A percentile compares a stretch with the other conserved stretches of the same genome.
phyloP scores from a whole-genome alignment of 192 early-diverging fungal species.

The Coemansia sp. region DNA sequence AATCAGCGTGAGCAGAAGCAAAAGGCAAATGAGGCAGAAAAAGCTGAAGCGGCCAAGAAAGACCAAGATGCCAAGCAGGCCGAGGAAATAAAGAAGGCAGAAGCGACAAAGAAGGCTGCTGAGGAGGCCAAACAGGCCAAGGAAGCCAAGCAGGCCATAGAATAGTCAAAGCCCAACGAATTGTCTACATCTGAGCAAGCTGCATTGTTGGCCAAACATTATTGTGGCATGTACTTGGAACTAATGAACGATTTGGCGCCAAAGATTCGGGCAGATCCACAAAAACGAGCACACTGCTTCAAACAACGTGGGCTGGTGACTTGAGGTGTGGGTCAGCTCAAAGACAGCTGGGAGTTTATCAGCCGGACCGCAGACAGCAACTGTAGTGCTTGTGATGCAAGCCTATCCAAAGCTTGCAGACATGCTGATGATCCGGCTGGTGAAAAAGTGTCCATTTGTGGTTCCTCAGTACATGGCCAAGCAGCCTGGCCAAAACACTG shows the following conservation, averaged over 20 bases:
- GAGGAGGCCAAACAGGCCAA: too few species aligned
- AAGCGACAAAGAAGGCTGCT: too few species aligned
- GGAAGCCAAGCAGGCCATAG: constrained; percentile 13
- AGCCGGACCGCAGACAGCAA: constrained; percentile 13
- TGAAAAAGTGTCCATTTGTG: constrained; percentile 52
- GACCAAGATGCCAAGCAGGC: too few species aligned
- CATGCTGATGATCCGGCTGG: constrained; percentile 38
- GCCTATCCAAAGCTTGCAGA: constrained; percentile 25
- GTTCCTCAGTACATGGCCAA: constrained; percentile 30
- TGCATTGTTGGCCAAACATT: constrained; percentile 13
- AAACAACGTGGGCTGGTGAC: constrained; percentile 37
- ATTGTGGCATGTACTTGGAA: constrained; percentile 25
- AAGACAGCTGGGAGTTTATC: constrained; percentile 42
- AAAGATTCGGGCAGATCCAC: constrained; percentile 13
- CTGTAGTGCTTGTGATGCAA: constrained; percentile 32
- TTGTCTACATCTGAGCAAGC: not conserved
- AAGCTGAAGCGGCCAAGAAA: constrained; percentile 10
- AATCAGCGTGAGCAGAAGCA: constrained; percentile 12
- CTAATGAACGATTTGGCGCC: constrained; percentile 28
- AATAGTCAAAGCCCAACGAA: not conserved
- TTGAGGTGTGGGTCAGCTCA: constrained; percentile 45
- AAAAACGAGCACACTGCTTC: constrained; percentile 26
- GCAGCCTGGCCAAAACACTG: constrained; percentile 15
- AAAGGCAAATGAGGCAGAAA: constrained; percentile 10
- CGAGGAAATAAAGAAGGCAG: too few species aligned